Evolutionary conservation across 345 rosid species (phyloP), one percentile per base, ranked within the genome.

Genomic region (Reutealis trisperma): DNA sequence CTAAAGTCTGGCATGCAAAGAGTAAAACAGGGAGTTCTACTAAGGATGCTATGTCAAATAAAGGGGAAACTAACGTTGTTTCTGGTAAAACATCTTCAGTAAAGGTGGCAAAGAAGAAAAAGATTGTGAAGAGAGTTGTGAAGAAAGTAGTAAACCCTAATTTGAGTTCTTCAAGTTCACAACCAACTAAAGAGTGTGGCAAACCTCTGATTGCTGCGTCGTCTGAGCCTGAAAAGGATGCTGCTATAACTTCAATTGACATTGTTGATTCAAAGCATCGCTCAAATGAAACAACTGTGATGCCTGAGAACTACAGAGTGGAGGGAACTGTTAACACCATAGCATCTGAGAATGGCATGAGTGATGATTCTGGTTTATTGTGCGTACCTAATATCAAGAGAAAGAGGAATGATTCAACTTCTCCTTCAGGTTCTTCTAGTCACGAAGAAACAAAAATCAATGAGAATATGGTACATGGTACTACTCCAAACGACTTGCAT

Each of bases 51-150:
- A 71, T 78, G 79, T 71, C 86, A 44, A 71, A 74, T 78, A 82
- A 79, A 83, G 82, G 24, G 65, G 83, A 85, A 75, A 80, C 79
- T 37, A 78, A 52, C 80, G 76, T 70, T 66, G 71, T 42, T 81
- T 61, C 85, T 41, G 78, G 75, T 49, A 85, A 85, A 84, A 63
- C 45, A 60, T 67, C 87, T 70, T 34, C 83, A 2, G 10, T 19
- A 41, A 87, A 87, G 72, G 86, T 71, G 83, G 79, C 64, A 47
- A 90, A 85, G 89, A 92, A 84, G 86, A 91, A 86, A 82, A 88
- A 77, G 70, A 74, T 86, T 54, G 75, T 81, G 78, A 91, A 87
- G 86, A 84, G 68, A 78, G 59, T 80, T n/a, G 80, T 77, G 65
- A 87, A 78, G 78, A 87, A 80, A 80, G 82, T 63, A 41, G 77